phyloP scores from a whole-genome alignment of 2,329 filamentous ascomycete genomes.

The Epicoccum sorghinum region DNA sequence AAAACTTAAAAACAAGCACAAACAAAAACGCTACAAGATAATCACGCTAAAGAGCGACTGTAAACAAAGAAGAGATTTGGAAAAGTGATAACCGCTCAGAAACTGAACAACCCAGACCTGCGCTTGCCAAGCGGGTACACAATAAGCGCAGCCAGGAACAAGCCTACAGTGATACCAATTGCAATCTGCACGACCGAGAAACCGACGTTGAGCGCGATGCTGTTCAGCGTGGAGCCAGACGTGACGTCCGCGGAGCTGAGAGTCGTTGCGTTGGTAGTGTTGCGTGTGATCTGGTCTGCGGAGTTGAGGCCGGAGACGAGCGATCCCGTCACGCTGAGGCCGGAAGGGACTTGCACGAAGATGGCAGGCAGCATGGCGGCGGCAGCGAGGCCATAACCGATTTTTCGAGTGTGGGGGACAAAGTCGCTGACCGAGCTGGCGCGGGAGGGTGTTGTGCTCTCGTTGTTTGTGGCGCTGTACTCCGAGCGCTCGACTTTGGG shows the following conservation, averaged over 20 bases:
- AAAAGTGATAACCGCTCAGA: conserved; percentile 19
- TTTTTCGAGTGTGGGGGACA: conserved; percentile 42
- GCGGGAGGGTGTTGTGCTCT: conserved; percentile 27
- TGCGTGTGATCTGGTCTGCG: conserved; percentile 61
- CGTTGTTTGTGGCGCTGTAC: conserved; percentile 24
- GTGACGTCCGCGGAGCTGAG: conserved; percentile 38
- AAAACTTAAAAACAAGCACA: no score
- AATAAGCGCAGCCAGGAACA: conserved; percentile 56
- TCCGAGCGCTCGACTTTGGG: conserved; percentile 29
- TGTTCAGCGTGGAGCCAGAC: conserved; percentile 42
- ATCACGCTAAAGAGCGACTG: conserved; percentile 3
- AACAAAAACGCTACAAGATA: background rate
- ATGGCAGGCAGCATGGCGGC: conserved; percentile 87
- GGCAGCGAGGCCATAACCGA: conserved; percentile 78
- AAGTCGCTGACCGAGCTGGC: conserved; percentile 33
- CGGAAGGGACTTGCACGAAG: conserved; percentile 70
- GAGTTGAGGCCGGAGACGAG: conserved; percentile 63
- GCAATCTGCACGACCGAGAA: conserved; percentile 58
- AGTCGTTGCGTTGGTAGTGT: conserved; percentile 54
- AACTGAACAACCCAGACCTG: conserved; percentile 48
- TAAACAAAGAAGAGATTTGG: background rate
- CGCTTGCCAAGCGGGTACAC: conserved; percentile 59
- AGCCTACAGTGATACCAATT: conserved; percentile 58
- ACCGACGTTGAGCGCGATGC: conserved; percentile 55
- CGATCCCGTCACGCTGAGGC: conserved; percentile 63